Evolutionary conservation across 257 asterid genomes (phyloP).

Genomic region (Gentiana dahurica): DNA sequence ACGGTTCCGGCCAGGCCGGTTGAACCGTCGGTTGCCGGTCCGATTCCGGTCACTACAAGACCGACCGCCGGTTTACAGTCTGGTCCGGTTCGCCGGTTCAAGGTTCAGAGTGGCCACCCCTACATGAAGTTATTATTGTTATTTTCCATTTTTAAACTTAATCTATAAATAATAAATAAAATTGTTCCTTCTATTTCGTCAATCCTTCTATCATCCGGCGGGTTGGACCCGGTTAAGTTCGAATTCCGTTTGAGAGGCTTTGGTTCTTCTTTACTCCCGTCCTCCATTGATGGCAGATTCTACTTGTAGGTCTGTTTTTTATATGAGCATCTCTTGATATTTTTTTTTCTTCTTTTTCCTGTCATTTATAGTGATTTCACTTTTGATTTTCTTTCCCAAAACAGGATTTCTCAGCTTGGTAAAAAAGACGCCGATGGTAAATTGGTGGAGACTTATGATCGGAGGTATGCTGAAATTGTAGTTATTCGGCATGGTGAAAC

Average conservation of each 20-base stretch:
- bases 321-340: not conserved
- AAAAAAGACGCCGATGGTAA: conserved; percentile 19
- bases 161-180: too few relatives aligned
- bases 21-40: too few relatives aligned
- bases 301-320: conserved; percentile 24
- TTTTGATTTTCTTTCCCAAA: not conserved
- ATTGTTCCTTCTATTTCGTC: too few relatives aligned
- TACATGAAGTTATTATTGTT: too few relatives aligned
- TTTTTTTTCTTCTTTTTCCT: not conserved
- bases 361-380: not conserved
- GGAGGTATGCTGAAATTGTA: conserved; percentile 51
- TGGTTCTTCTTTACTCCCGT: not conserved
- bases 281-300: conserved; percentile 33
- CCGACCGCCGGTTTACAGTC: too few relatives aligned
- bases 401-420: conserved; percentile 21
- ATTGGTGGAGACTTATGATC: conserved; percentile 8
- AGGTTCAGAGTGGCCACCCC: too few relatives aligned
- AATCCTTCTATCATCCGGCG: not conserved
- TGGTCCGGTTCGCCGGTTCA: too few relatives aligned
- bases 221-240: not conserved
- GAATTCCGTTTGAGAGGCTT: not conserved
- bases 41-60: too few relatives aligned
- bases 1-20: too few relatives aligned
- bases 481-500: conserved; percentile 96
- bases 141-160: too few relatives aligned